A percentile compares a stretch with the other conserved stretches of the same genome.
Conservation (phyloP, 225 moss, liverwort and hornwort genomes). For the Pseudoscleropodium purum region DNA sequence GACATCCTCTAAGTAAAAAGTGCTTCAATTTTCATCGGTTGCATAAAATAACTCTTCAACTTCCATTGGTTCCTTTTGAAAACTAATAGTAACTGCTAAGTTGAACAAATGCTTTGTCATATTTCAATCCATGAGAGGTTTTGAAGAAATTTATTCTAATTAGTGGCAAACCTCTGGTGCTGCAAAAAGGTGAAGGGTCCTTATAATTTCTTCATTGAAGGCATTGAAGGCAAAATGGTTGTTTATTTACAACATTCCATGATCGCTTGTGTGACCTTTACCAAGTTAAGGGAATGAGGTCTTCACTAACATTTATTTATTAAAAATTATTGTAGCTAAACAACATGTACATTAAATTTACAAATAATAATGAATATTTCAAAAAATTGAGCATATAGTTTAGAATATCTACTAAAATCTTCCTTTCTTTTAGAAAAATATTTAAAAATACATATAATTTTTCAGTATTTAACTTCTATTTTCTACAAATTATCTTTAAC, state of each 20-base stretch:
- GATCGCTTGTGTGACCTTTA: not conserved
- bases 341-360: accelerated
- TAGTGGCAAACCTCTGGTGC: accelerated
- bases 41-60: not conserved
- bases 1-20: not conserved
- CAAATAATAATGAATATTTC: accelerated
- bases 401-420: not conserved
- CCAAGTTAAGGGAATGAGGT: accelerated
- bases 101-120: not conserved
- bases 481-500: no score
- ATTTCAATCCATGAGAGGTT: accelerated
- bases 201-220: not conserved
- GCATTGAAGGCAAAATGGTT: not conserved
- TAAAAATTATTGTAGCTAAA: accelerated
- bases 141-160: accelerated
- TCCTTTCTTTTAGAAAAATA: not conserved
- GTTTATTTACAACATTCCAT: not conserved
- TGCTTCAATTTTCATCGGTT: not conserved
- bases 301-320: accelerated
- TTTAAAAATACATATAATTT: accelerated
- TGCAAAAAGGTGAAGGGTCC: not conserved
- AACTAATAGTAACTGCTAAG: accelerated
- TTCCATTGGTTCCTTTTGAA: not conserved
- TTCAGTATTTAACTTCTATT: no score
- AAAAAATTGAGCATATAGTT: not conserved